Evolutionary conservation across 2,329 filamentous ascomycete genomes (phyloP), one percentile per base, ranked within the genome.

Genomic region (Colletotrichum liaoningense): DNA sequence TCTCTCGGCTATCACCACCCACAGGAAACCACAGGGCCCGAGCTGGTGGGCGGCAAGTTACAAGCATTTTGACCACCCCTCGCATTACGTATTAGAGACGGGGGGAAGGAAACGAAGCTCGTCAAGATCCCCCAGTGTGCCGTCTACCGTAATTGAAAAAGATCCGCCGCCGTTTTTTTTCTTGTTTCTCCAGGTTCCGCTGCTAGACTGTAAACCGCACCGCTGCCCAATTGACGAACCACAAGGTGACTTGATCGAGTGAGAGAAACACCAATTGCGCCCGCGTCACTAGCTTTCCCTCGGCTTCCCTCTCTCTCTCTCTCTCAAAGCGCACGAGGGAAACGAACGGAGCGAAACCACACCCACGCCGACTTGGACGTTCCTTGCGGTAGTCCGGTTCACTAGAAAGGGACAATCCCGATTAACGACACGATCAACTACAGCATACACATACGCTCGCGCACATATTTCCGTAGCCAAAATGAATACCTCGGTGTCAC

Each of bases 401-500:
- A 28, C 24, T 19, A 55, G 24, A 28, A 42, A 64, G 11, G n/a
- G 46, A 38, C 5, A 33, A 11, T 11, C 33, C 33, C 7, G 19
- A n/a, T 14, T 19, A 19, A 42, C 33, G 52, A 57, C 24, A 57
- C 24, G 52, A 28, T 55, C 52, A 55, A 8, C 7, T 28, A 2
- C 7, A 49, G 6, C 16, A 49, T n/a, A 49, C 3, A 49, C 19
- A 19, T 19, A n/a, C 42, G 16, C 42, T 30, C 5, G 16, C 30
- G 14, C 58, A 49, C 56, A 11, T n/a, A 14, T 22, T 28, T 16
- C 42, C 30, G 2, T 35, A 2, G 54, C 33, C 60, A 73, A 65
- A 22, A 73, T 73, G 71, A 73, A 46, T 56, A 71, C 55, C 26
- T 64, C 67, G 35, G 62, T 67, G 6, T 70, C 81, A 74, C 83